phyloP scores from a whole-genome alignment of 2,329 filamentous ascomycete species.

The Alternaria ventricosa region DNA sequence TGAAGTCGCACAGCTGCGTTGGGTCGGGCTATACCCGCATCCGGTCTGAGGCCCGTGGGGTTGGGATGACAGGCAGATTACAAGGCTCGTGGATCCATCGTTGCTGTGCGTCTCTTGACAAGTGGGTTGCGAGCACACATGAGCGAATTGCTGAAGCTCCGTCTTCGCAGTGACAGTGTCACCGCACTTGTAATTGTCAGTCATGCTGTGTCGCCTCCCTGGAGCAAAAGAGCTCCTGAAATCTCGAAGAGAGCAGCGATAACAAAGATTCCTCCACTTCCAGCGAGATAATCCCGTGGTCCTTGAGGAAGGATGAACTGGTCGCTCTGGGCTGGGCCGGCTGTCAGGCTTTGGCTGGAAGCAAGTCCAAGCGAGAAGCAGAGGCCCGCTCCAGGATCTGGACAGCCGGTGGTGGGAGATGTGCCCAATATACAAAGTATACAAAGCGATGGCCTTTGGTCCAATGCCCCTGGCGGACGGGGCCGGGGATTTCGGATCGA shows the following conservation, averaged over 20 bases:
- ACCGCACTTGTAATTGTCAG: constrained; percentile 8
- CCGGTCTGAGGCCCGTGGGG: neutral
- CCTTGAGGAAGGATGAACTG: neutral
- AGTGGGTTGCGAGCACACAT: neutral
- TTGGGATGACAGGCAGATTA: constrained; percentile 18
- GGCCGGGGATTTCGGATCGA: constrained; percentile 14
- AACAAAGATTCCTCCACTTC: neutral
- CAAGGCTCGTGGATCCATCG: constrained; percentile 16
- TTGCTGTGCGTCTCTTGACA: constrained; percentile 1
- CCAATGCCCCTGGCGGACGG: neutral
- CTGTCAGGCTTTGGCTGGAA: neutral
- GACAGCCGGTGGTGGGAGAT: neutral
- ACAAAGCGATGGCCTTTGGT: neutral
- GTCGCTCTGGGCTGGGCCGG: neutral
- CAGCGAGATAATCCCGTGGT: neutral
- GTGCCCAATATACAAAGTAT: neutral
- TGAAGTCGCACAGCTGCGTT: neutral
- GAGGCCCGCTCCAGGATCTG: neutral
- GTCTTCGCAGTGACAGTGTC: constrained; percentile 15
- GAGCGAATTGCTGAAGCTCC: constrained; percentile 8
- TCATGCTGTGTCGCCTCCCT: constrained; percentile 17
- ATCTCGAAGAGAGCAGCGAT: neutral
- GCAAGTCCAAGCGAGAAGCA: neutral
- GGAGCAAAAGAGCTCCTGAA: neutral
- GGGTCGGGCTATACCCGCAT: neutral